Evolutionary conservation across 768 basidiomycete species (phyloP).

Genomic region (Naematelia aurantialba): DNA sequence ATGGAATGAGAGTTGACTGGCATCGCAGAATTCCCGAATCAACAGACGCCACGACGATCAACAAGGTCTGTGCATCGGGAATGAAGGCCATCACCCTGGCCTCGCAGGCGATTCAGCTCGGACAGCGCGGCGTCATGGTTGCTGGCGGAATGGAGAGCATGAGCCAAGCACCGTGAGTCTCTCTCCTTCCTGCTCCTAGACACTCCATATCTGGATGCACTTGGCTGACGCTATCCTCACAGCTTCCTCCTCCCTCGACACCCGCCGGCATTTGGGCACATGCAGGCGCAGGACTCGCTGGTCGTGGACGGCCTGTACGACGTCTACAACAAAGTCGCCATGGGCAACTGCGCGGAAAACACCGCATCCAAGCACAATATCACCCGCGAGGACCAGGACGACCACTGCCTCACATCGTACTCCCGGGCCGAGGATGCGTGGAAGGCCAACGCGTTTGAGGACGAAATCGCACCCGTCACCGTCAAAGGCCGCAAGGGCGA

Average conservation of each 20-base stretch:
- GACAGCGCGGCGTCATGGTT: constrained; percentile 77
- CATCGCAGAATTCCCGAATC: constrained; percentile 57
- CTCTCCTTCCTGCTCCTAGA: no score
- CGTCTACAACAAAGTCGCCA: constrained; percentile 93
- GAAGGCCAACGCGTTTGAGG: constrained; percentile 73
- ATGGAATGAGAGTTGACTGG: not conserved
- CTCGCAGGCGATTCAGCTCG: constrained; percentile 80
- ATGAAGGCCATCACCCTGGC: constrained; percentile 94
- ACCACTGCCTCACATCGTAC: constrained; percentile 91
- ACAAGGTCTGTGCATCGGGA: constrained; percentile 99
- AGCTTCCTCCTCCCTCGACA: constrained; percentile 53
- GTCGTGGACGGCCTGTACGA: constrained; percentile 93
- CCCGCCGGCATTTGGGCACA: constrained; percentile 69
- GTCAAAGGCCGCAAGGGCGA: constrained; percentile 74
- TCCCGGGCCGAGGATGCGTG: constrained; percentile 87
- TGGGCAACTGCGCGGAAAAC: constrained; percentile 94
- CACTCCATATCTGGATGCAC: no score
- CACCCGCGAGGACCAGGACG: constrained; percentile 80
- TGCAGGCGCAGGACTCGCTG: constrained; percentile 79
- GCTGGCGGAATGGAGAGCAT: constrained; percentile 99
- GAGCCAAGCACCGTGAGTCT: constrained; percentile 95
- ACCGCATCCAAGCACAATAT: constrained; percentile 78
- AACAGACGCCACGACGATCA: constrained; percentile 97
- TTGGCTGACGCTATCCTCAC: constrained; percentile 53
- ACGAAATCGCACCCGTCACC: constrained; percentile 82